phyloP scores from a whole-genome alignment of 345 rosid genomes.

The Linum trigynum region DNA sequence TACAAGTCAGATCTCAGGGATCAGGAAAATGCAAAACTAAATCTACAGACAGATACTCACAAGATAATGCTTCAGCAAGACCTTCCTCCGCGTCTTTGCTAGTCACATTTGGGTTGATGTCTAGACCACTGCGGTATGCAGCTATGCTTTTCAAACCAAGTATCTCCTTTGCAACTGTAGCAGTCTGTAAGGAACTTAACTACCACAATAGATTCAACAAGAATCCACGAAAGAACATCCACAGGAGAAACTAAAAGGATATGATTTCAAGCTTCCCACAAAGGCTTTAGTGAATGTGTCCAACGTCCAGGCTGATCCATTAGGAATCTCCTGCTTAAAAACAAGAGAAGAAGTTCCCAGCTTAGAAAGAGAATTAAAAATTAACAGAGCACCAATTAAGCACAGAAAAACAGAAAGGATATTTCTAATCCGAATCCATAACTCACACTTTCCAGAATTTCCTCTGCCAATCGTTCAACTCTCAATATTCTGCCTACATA shows the following conservation, averaged over 20 bases:
- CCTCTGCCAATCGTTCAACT: slow-evolving; percentile 74
- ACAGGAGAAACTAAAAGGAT: slow-evolving; percentile 50
- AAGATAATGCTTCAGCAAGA: slow-evolving; percentile 44
- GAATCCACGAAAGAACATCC: slow-evolving; percentile 4
- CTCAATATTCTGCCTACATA: slow-evolving; percentile 74
- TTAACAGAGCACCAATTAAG: background rate
- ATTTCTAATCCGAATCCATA: background rate
- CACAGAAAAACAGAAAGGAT: background rate
- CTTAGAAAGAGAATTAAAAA: background rate
- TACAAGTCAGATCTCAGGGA: slow-evolving; percentile 14
- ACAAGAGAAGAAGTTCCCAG: background rate
- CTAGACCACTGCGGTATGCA: slow-evolving; percentile 87
- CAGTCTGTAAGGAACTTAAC: slow-evolving; percentile 38
- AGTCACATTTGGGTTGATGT: slow-evolving; percentile 52
- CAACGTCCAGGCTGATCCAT: slow-evolving; percentile 55
- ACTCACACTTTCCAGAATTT: slow-evolving; percentile 56
- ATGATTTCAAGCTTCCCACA: slow-evolving; percentile 53
- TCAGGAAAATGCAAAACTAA: slow-evolving; percentile 4
- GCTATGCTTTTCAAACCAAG: slow-evolving; percentile 78
- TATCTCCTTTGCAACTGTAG: slow-evolving; percentile 49
- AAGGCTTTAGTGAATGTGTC: slow-evolving; percentile 48
- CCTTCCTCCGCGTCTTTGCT: slow-evolving; percentile 63
- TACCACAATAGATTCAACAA: slow-evolving; percentile 6
- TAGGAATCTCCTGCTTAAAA: slow-evolving; percentile 35
- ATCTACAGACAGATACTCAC: slow-evolving; percentile 31